Conservation (phyloP, 768 basidiomycete genomes). For the Peribolospora kevripleyi region DNA sequence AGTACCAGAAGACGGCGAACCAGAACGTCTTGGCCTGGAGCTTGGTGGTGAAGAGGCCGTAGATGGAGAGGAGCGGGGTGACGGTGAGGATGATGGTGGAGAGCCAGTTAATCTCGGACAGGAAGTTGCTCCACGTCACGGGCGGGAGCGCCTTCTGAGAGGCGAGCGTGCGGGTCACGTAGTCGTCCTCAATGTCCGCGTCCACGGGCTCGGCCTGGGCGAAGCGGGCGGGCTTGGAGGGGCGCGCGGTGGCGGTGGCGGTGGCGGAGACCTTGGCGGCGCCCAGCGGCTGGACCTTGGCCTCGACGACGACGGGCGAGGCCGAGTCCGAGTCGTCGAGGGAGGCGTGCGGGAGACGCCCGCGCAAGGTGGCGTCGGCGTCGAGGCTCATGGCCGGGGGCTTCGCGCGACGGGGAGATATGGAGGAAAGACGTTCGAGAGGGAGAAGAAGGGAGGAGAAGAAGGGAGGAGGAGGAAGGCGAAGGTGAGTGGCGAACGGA, state of each 20-base stretch:
- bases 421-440: background rate
- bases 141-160: slow-evolving; percentile 24
- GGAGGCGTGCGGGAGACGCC: background rate
- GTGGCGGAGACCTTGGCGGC: slow-evolving; percentile 1
- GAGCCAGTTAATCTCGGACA: slow-evolving; percentile 19
- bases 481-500: background rate
- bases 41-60: slow-evolving; percentile 41
- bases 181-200: slow-evolving; percentile 11
- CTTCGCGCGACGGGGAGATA: background rate
- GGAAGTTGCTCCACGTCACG: slow-evolving; percentile 20
- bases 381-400: background rate
- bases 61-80: slow-evolving; percentile 46
- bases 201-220: background rate
- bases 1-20: slow-evolving; percentile 50
- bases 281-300: no score
- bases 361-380: background rate
- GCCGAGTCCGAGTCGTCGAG: background rate
- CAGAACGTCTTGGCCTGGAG: slow-evolving; percentile 44
- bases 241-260: slow-evolving; percentile 1
- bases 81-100: slow-evolving; percentile 28
- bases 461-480: background rate
- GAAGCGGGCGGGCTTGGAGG: background rate
- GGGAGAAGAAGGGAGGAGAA: background rate
- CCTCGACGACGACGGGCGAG: no score
- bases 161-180: slow-evolving; percentile 22